Percentiles rank a stretch among this genome's conserved stretches.
phyloP scores from a whole-genome alignment of 805 yeast genomes.

The Ogataea glucozyma region DNA sequence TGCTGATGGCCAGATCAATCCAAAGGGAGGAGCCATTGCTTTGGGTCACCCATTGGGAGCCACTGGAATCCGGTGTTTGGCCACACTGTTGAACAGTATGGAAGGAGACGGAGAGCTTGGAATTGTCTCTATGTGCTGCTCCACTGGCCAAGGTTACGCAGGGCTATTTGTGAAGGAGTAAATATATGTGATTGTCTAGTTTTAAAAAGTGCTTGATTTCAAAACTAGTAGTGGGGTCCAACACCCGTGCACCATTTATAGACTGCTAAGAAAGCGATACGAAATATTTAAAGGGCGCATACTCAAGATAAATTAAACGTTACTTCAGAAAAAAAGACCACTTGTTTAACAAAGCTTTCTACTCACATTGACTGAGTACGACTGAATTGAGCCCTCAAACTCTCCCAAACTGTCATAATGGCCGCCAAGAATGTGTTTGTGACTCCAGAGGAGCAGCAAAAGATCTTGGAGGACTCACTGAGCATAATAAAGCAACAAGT shows the following conservation, averaged over 20 bases:
- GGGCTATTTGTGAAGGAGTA: conserved; percentile 35
- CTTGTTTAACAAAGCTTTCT: neutral
- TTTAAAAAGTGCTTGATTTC: neutral
- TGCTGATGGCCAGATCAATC: conserved; percentile 56
- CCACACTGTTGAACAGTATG: conserved; percentile 40
- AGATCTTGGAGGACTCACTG: conserved; percentile 45
- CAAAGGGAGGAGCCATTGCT: conserved; percentile 91
- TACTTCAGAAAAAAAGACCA: conserved; percentile 2
- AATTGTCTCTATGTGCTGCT: conserved; percentile 43
- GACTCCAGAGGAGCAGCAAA: conserved; percentile 31
- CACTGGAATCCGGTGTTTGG: conserved; percentile 43
- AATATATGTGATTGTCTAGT: neutral
- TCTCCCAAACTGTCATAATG: conserved; percentile 10
- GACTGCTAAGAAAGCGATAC: neutral
- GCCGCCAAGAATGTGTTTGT: conserved; percentile 16
- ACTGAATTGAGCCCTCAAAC: neutral
- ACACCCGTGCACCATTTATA: conserved; percentile 14
- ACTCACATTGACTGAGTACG: neutral
- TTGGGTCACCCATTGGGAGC: conserved; percentile 87
- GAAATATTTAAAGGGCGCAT: neutral
- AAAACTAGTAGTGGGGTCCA: no score
- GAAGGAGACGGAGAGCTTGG: conserved; percentile 35
- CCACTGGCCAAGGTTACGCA: conserved; percentile 44
- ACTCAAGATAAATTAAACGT: neutral
- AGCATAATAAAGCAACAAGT: conserved; percentile 67